Percentiles rank a stretch among this genome's conserved stretches.
phyloP scores from a whole-genome alignment of 768 basidiomycete genomes.

The Mycena maculata region DNA sequence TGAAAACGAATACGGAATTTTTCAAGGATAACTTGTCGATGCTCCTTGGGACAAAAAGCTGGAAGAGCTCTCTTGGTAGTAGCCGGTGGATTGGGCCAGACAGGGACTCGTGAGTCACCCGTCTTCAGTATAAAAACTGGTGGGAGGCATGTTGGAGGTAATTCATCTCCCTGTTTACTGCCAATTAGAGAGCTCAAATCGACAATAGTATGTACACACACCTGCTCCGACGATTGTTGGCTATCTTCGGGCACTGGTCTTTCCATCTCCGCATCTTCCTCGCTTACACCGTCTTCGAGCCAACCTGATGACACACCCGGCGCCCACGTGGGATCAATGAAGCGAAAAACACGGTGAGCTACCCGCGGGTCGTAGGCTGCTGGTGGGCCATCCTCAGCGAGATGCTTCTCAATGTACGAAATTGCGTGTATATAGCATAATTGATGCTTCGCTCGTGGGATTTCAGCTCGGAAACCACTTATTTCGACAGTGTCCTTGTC shows the following conservation, averaged over 20 bases:
- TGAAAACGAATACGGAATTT: constrained; percentile 35
- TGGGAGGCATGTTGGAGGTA: constrained; percentile 20
- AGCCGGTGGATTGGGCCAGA: constrained; percentile 34
- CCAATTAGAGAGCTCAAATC: too few species aligned
- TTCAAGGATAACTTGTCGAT: constrained; percentile 22
- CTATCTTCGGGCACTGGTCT: background rate
- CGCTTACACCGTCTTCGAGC: background rate
- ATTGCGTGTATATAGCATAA: constrained; percentile 49
- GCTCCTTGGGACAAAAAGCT: constrained; percentile 33
- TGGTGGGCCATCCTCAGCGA: constrained; percentile 37
- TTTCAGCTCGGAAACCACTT: constrained; percentile 33
- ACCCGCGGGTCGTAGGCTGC: constrained; percentile 33
- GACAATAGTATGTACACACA: too few species aligned
- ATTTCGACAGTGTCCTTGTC: constrained; percentile 48
- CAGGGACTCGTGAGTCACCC: constrained; percentile 21
- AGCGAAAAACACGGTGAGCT: constrained; percentile 32
- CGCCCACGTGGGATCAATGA: constrained; percentile 41
- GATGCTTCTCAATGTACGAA: constrained; percentile 35
- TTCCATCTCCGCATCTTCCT: background rate
- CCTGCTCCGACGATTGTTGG: too few species aligned
- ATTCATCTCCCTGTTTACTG: background rate
- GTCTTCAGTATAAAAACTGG: constrained; percentile 30
- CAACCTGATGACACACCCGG: constrained; percentile 32
- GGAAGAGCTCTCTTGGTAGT: constrained; percentile 3
- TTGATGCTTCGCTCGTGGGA: constrained; percentile 43